These are phyloP conservation scores for Pouteria glomerata DNA, from an alignment of 148 eudicot genomes.

Conservation along the genomic window DNA sequence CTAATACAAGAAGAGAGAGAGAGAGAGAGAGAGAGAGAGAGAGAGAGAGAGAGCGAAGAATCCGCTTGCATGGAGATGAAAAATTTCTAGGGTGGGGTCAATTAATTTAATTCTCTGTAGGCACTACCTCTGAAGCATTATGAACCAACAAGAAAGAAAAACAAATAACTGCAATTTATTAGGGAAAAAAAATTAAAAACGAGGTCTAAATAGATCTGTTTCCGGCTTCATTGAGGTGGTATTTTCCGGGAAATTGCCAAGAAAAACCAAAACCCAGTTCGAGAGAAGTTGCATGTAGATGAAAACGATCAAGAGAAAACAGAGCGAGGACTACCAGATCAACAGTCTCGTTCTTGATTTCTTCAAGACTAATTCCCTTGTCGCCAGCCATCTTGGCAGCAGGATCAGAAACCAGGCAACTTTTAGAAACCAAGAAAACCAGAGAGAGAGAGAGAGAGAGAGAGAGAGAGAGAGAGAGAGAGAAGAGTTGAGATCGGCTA, in stretches of 20 bases:
- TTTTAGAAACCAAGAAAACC: too few species aligned
- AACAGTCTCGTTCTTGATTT: slow-evolving; percentile 77
- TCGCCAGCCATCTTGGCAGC: slow-evolving; percentile 36
- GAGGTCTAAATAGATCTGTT: background rate
- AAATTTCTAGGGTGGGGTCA: too few species aligned
- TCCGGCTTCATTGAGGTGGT: background rate
- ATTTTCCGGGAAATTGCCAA: background rate
- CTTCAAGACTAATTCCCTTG: slow-evolving; percentile 53
- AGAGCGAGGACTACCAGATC: slow-evolving; percentile 59
- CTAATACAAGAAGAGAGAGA: too few species aligned
- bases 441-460: too few species aligned
- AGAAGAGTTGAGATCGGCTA: too few species aligned
- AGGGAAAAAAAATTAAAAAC: background rate
- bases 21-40: too few species aligned
- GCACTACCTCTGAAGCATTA: too few species aligned
- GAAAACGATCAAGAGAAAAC: background rate
- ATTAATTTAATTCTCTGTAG: too few species aligned
- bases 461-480: background rate
- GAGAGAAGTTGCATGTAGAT: background rate
- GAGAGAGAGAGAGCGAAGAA: too few species aligned
- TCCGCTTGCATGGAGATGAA: too few species aligned
- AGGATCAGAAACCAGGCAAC: background rate
- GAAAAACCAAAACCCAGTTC: background rate
- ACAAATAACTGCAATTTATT: too few species aligned
- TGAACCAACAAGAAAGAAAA: too few species aligned